phyloP scores from a whole-genome alignment of 768 basidiomycete genomes.

The Pisolithus tinctorius region DNA sequence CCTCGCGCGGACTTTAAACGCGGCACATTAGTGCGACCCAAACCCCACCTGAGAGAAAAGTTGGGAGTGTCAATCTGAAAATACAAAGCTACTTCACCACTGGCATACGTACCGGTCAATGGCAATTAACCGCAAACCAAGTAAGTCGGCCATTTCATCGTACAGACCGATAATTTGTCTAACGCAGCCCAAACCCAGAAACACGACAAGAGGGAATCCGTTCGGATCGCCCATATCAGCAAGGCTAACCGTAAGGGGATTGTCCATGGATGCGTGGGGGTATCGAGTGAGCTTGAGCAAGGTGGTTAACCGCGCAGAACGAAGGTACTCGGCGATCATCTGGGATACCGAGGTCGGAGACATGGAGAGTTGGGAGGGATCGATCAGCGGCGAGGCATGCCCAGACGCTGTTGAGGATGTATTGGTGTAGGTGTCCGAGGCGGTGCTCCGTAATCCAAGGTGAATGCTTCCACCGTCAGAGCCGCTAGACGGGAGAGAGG shows the following conservation, averaged over 20 bases:
- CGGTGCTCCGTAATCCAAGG: conserved; percentile 12
- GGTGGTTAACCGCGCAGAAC: conserved; percentile 80
- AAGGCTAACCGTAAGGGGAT: conserved; percentile 80
- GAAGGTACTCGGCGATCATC: conserved; percentile 79
- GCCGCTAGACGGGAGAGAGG: conserved; percentile 35
- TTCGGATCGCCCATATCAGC: conserved; percentile 83
- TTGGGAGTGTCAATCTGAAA: conserved; percentile 3
- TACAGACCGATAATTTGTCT: conserved; percentile 92
- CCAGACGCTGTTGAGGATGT: conserved; percentile 35
- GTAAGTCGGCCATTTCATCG: conserved; percentile 89
- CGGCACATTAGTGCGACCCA: conserved; percentile 75
- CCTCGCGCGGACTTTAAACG: conserved; percentile 64
- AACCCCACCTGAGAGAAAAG: conserved; percentile 67
- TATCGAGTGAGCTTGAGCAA: conserved; percentile 71
- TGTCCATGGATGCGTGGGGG: conserved; percentile 69
- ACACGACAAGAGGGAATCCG: conserved; percentile 87
- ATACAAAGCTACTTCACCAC: conserved; percentile 3
- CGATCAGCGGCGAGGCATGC: conserved; percentile 13
- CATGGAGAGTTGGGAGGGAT: conserved; percentile 24
- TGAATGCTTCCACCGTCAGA: conserved; percentile 51
- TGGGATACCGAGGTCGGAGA: conserved; percentile 59
- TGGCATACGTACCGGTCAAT: conserved; percentile 69
- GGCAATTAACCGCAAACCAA: conserved; percentile 85
- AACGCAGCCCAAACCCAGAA: conserved; percentile 90
- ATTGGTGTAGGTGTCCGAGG: conserved; percentile 51